Evolutionary conservation across 495 filamentous ascomycete species (phyloP), one percentile per base, ranked within the genome.

Genomic region (Penicillium tannophilum): DNA sequence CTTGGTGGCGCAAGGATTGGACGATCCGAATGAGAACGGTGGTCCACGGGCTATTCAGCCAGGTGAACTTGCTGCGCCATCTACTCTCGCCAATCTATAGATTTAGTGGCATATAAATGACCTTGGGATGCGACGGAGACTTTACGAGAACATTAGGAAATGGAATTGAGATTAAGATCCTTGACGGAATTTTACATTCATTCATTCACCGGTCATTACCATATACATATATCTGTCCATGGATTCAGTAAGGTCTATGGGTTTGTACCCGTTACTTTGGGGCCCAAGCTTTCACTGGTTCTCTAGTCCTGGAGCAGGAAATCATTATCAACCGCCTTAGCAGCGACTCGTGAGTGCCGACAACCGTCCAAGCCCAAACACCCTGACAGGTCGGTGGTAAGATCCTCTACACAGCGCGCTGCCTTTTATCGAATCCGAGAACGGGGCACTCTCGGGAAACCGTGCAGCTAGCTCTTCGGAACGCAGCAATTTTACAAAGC

Each of bases 1-100:
- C 60, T 73, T 97, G 53, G 86, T 88, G 7, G 72, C 66, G 14
- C 73, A 69, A 46, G 78, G 68, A 7, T 51, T 80, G 52, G 71
- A 75, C 16, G 57, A 68, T 41, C 67, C 64, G 7, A 67, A 62
- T 17, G 72, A 78, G 43, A 47, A 19, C 11, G 52, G 52, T 35
- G 49, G 35, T 33, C 46, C 53, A 3, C 65, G 67, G 3, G 61
- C 63, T 43, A 65, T 70, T 16, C 65, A 68, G 52, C 67, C 67
- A 0, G 63, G 63, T 19, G 58, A 70, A 48, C 49, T 70, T 48
- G 56, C 60, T 16, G 45, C 51, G 20, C 24, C 52, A 30, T 36
- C 49, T 23, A 41, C 49, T 14, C 28, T 41, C 19, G 49, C 31
- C 16, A 36, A 19, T 39, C 39, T 41, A 41, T 41, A 41, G 39